Evolutionary conservation across 306 rosid genomes (phyloP), one percentile per base, ranked within the genome.

Genomic region (Cucurbita maxima): DNA sequence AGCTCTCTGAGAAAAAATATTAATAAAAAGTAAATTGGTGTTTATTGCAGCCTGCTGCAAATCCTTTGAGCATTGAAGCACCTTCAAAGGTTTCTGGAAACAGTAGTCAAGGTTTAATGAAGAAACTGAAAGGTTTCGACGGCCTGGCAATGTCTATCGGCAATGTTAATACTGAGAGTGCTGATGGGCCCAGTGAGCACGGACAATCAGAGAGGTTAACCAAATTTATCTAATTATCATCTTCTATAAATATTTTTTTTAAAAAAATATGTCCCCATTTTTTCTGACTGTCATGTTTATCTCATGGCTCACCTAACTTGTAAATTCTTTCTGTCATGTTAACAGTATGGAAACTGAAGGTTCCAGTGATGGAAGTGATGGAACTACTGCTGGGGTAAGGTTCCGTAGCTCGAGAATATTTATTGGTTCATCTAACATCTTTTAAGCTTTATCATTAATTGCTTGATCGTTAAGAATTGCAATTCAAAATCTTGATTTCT

Each of bases 101-200:
- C 79, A 78, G 88, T 41, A 90, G 92, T 74, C 84, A 68, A 66
- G 97, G 92, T 53, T 81, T 87, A 44, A 71, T 86, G 78, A 94
- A 91, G 79, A 91, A 87, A 84, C 73, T 88, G 84, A 91, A 89
- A 84, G 90, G 89, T 45, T 89, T 94, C 77, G 97, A 94, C 78
- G 92, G 86, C n/a, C 99, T 94, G 75, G 92, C 87, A 11, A 94
- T 94, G 96, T 89, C 99, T 66, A 86, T 91, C 54, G 97, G 96
- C 80, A 94, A 87, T 82, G 82, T 83, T 78, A 83, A 84, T 77
- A 79, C 82, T 74, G 91, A 79, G 81, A 84, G 76, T 80, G 83
- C 85, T 43, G 95, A 84, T 78, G 85, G 79, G 79, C 92, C 85
- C 66, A 83, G 79, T 18, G 96, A 85, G 67, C 84, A 80, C 57